Evolutionary conservation across 2,329 filamentous ascomycete genomes (phyloP).

Genomic region (Fusarium sp.): DNA sequence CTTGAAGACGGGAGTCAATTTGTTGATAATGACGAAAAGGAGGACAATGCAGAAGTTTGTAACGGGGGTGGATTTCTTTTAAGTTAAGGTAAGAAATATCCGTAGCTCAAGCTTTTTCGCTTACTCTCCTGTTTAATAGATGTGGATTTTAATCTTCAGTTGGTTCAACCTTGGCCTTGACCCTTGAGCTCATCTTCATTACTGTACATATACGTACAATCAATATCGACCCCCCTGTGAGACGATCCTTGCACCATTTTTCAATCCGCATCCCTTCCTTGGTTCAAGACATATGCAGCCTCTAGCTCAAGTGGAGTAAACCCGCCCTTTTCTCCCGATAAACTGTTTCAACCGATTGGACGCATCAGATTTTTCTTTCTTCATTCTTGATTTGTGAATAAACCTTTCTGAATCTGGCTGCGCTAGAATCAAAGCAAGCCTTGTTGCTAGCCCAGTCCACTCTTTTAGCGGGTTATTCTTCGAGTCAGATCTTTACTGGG

Average conservation of each 20-base stretch:
- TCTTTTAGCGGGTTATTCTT: background rate
- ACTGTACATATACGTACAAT: background rate
- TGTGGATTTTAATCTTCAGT: background rate
- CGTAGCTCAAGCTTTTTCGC: constrained; percentile 9
- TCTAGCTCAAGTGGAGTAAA: constrained; percentile 18
- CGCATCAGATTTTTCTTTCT: background rate
- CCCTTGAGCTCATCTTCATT: constrained; percentile 14
- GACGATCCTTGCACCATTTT: constrained; percentile 11
- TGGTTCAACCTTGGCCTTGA: constrained; percentile 3
- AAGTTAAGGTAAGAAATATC: no score
- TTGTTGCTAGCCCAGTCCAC: background rate
- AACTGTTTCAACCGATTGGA: constrained; percentile 23
- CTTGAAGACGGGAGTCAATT: background rate
- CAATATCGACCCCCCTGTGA: constrained; percentile 12
- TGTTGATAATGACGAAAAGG: constrained; percentile 3
- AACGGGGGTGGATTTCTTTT: constrained; percentile 4
- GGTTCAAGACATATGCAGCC: constrained; percentile 17
- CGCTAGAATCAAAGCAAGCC: background rate
- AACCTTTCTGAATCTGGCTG: background rate
- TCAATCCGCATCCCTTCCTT: constrained; percentile 14
- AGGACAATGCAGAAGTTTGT: background rate
- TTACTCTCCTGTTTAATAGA: constrained; percentile 1
- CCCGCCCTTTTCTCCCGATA: constrained; percentile 2
- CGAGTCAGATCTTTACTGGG: constrained; percentile 2
- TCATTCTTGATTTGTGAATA: background rate